These are phyloP conservation scores for Solanum aculeatissimum DNA, from an alignment of 305 asterid species.

Conservation along the genomic window DNA sequence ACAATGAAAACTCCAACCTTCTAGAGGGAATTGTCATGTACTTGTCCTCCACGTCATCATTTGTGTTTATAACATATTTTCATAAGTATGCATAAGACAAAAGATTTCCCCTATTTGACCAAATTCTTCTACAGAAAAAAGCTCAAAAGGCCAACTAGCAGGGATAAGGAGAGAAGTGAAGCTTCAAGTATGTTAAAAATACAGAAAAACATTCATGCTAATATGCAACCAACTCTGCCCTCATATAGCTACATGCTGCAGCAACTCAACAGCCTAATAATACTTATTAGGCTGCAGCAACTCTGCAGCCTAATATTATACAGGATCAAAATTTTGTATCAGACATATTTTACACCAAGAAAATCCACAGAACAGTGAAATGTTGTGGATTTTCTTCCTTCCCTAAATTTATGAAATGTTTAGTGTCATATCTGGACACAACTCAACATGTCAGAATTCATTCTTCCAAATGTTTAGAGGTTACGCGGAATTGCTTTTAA, in stretches of 20 bases:
- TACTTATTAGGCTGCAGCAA: not conserved
- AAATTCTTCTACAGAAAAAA: not conserved
- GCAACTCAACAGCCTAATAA: not conserved
- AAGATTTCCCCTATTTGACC: not conserved
- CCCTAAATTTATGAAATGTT: not conserved
- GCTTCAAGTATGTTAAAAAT: not conserved
- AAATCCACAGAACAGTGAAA: not conserved
- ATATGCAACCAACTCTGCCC: not conserved
- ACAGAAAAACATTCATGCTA: not conserved
- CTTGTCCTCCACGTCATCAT: not conserved
- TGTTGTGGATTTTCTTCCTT: not conserved
- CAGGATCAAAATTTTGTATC: not conserved
- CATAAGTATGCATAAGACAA: not conserved
- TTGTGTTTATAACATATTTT: no score
- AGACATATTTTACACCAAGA: not conserved
- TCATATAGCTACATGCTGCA: not conserved
- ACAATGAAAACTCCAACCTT: not conserved
- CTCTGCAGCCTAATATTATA: not conserved
- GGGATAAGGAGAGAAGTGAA: not conserved
- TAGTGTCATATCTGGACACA: not conserved
- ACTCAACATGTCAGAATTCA: not conserved
- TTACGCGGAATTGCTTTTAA: not conserved
- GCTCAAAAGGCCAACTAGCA: not conserved
- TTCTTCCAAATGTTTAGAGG: not conserved
- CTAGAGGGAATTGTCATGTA: not conserved